Conservation (phyloP, 495 filamentous ascomycete genomes). For the Alectoria sarmentosa region DNA sequence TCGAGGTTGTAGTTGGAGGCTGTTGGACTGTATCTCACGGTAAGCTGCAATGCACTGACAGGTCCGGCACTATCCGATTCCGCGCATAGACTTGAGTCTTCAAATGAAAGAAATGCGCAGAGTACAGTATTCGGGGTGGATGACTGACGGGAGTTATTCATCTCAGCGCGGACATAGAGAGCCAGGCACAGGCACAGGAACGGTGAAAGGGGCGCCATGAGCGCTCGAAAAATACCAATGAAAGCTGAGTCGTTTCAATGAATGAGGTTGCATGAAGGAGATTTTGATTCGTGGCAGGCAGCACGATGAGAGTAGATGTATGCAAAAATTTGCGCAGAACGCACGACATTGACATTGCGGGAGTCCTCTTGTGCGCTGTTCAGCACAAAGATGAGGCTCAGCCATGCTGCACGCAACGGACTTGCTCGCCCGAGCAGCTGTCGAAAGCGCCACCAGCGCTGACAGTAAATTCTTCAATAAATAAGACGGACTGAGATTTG, state of each 20-base stretch:
- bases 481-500: no score
- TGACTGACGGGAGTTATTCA: not conserved
- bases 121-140: no score
- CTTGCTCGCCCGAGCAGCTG: not conserved
- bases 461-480: not conserved
- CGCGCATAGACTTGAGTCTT: no score
- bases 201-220: not conserved
- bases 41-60: no score
- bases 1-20: not conserved
- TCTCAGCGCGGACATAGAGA: not conserved
- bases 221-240: not conserved
- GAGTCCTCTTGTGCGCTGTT: not conserved
- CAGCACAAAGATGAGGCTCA: not conserved
- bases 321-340: not conserved
- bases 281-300: no score
- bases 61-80: no score
- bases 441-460: no score
- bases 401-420: not conserved
- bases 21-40: not conserved
- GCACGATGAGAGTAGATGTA: not conserved
- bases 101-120: no score
- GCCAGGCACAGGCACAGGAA: not conserved
- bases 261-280: no score
- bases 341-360: not conserved
- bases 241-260: no score